Evolutionary conservation across 371 early-diverging fungal genomes (phyloP).

Genomic region (Mucor circinelloides): DNA sequence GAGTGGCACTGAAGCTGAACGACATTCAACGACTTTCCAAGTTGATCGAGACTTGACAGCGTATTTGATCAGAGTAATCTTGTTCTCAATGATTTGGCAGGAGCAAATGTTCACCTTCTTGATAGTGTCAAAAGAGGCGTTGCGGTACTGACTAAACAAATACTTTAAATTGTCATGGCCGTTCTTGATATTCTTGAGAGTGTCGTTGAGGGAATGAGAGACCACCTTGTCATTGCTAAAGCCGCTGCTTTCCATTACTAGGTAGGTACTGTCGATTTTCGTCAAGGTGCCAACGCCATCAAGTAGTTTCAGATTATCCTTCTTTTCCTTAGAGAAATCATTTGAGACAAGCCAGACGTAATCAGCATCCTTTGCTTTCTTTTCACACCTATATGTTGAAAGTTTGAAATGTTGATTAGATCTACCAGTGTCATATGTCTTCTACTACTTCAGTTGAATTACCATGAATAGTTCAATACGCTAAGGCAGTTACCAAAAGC

Average conservation of each 20-base stretch:
- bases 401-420: no score
- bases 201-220: conserved; percentile 11
- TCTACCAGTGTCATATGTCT: no score
- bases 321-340: conserved; percentile 10
- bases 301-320: conserved; percentile 3
- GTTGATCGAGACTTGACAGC: not conserved
- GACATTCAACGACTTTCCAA: conserved; percentile 22
- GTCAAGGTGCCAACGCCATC: conserved; percentile 11
- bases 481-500: conserved; percentile 17
- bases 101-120: conserved; percentile 6
- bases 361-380: conserved; percentile 20
- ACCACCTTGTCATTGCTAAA: conserved; percentile 1
- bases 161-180: conserved; percentile 10
- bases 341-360: conserved; percentile 18
- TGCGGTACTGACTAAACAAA: conserved; percentile 4
- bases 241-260: conserved; percentile 6
- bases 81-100: conserved; percentile 18
- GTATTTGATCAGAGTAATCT: conserved; percentile 18
- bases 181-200: conserved; percentile 18
- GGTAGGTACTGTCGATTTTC: not conserved
- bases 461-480: conserved; percentile 15
- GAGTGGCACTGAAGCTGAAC: conserved; percentile 13
- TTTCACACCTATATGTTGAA: conserved; percentile 16
- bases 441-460: not conserved
- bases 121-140: conserved; percentile 10